Conservation (phyloP, 441 rosid genomes). For the Pelargonium cotyledonis region DNA sequence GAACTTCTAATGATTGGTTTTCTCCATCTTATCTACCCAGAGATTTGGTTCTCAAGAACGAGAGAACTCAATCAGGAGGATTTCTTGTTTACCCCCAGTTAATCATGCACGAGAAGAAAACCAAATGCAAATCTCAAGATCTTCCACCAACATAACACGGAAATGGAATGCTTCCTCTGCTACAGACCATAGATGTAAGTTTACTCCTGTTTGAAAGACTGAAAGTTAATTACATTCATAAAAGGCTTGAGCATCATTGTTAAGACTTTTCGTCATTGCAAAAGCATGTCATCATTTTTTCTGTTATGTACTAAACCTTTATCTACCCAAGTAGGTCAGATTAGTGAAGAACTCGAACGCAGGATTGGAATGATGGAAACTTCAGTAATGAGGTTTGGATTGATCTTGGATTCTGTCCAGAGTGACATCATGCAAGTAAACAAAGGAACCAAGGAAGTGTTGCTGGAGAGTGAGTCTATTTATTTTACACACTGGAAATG, state of each 20-base stretch:
- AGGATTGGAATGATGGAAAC: slow-evolving; percentile 68
- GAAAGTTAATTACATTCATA: not conserved
- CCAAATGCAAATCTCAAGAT: slow-evolving; percentile 48
- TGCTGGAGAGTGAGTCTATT: slow-evolving; percentile 54
- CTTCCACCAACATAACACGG: slow-evolving; percentile 39
- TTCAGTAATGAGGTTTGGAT: slow-evolving; percentile 65
- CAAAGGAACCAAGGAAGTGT: slow-evolving; percentile 68
- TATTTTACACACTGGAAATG: slow-evolving; percentile 12
- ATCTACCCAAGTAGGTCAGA: slow-evolving; percentile 45
- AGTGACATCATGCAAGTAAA: slow-evolving; percentile 75
- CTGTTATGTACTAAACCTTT: slow-evolving; percentile 15
- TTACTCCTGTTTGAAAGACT: not conserved
- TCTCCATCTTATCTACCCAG: slow-evolving; percentile 33
- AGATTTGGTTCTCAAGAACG: slow-evolving; percentile 70
- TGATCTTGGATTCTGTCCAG: slow-evolving; percentile 76
- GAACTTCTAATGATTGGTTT: slow-evolving; percentile 12
- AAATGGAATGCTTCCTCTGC: slow-evolving; percentile 56
- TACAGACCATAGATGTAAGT: slow-evolving; percentile 53
- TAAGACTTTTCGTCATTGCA: not conserved
- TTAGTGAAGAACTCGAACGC: slow-evolving; percentile 63
- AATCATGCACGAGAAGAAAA: slow-evolving; percentile 53
- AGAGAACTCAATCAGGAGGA: slow-evolving; percentile 44
- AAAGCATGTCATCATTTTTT: slow-evolving; percentile 5
- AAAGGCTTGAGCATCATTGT: not conserved
- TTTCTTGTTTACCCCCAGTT: slow-evolving; percentile 41